Base-by-base conservation (phyloP, 192 early-diverging fungal species). In the Coemansia pectinata region DNA sequence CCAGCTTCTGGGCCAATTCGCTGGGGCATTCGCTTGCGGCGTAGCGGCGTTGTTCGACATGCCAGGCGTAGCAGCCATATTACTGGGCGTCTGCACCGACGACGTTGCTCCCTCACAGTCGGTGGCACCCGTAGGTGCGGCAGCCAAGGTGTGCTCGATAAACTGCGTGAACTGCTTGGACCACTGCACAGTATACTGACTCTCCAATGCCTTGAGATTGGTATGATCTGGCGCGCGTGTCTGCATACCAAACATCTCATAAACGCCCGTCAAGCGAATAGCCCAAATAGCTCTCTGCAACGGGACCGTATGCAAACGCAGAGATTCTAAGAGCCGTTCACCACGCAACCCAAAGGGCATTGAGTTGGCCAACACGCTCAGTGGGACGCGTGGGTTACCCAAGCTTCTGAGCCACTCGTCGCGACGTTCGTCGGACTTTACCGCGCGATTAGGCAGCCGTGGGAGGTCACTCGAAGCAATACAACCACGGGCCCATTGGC, bases 221-320 rank as follows among this genome's bases (percentile, higher is more conserved):
- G 58, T 36, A 31, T 70, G 79, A 36, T 73, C 71, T 4, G 68
- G 70, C 4, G 36, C 65, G 27, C 74, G 70, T 36, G 73, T 76
- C 65, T 73, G 74, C 74, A 63, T 63, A 5, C 67, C 74, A 36
- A 70, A 48, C 85, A 91, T 88, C 71, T 89, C 89, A 27, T 86
- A 86, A 27, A 89, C 68, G 7, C 89, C 90, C 11, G 88, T 83
- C 27, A 91, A 81, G 42, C 90, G 87, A 27, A 91, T 90, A 39
- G 86, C 89, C 92, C 92, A 93, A 8, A 90, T 69, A 0, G 92
- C 89, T 12, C 90, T 78, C 23, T 84, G 69, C 45, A 90, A 69
- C 0, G 92, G 88, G 14, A 93, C 89, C 33, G 75, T 72, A 39
- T 86, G 74, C 44, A 69, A 58, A 7, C 83, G 72, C 63, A 91